Evolutionary conservation across 441 rosid species (phyloP).

Genomic region (Mallotus japonicus): DNA sequence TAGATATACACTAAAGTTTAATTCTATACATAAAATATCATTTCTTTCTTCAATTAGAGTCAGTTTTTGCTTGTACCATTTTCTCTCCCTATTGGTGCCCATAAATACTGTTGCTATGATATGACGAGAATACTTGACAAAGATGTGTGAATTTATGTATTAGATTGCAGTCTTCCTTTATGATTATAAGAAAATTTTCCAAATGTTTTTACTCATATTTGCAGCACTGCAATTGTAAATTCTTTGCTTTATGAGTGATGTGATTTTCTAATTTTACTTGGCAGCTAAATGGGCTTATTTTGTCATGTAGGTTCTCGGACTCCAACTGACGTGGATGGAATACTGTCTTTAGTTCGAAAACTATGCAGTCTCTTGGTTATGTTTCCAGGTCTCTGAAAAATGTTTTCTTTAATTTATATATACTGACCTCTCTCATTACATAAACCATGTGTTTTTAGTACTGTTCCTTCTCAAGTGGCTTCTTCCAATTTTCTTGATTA

Average conservation of each 20-base stretch:
- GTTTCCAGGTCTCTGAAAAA: conserved; percentile 57
- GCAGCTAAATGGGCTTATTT: conserved; percentile 14
- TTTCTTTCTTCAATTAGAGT: neutral
- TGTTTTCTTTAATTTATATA: neutral
- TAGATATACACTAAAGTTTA: neutral
- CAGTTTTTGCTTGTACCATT: neutral
- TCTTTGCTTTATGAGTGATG: neutral
- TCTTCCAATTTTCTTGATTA: neutral
- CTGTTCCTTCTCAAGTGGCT: neutral
- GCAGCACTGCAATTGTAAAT: neutral
- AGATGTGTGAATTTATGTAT: neutral
- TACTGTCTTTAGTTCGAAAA: conserved; percentile 59
- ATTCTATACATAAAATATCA: too few relatives aligned
- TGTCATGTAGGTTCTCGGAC: conserved; percentile 42
- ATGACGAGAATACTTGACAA: neutral
- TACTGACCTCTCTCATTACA: neutral
- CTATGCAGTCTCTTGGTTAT: conserved; percentile 76
- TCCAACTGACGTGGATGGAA: conserved; percentile 45
- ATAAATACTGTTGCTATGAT: neutral
- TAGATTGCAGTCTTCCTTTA: too few relatives aligned
- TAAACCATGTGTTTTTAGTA: conserved; percentile 1
- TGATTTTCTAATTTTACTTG: conserved; percentile 14
- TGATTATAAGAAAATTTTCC: neutral
- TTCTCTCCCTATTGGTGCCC: neutral
- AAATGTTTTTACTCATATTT: neutral